phyloP scores from a whole-genome alignment of 352 stramenopile genomes.

The Phytopythium montanum region DNA sequence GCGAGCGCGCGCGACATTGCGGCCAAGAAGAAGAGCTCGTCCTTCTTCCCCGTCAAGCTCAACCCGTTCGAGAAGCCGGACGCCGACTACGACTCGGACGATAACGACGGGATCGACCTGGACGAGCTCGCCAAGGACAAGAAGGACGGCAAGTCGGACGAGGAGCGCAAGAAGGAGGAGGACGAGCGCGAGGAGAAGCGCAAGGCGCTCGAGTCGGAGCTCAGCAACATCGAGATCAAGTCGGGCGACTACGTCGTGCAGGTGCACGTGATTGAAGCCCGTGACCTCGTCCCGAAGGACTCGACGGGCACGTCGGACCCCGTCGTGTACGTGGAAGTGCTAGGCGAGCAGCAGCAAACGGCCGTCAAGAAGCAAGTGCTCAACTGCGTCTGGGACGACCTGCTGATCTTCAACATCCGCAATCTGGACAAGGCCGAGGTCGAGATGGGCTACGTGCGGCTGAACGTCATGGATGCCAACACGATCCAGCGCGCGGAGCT shows the following conservation, averaged over 20 bases:
- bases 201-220: slow-evolving; percentile 66
- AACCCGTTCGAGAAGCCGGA: slow-evolving; percentile 53
- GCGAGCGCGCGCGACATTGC: slow-evolving; percentile 50
- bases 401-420: slow-evolving; percentile 73
- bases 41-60: slow-evolving; percentile 42
- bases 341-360: slow-evolving; percentile 85
- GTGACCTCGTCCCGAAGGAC: slow-evolving; percentile 86
- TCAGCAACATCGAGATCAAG: slow-evolving; percentile 83
- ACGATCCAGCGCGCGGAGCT: slow-evolving; percentile 84
- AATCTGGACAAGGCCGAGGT: slow-evolving; percentile 78
- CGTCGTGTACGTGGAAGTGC: slow-evolving; percentile 87
- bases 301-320: slow-evolving; percentile 88
- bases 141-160: slow-evolving; percentile 54
- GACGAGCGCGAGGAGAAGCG: slow-evolving; percentile 74
- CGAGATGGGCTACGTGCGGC: slow-evolving; percentile 80
- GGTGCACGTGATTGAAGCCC: slow-evolving; percentile 89
- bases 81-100: slow-evolving; percentile 67
- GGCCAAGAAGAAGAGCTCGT: slow-evolving; percentile 68
- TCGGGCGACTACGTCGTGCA: slow-evolving; percentile 87
- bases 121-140: slow-evolving; percentile 48
- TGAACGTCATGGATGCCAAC: slow-evolving; percentile 86
- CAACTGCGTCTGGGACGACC: slow-evolving; percentile 85
- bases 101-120: slow-evolving; percentile 61
- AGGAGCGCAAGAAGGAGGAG: slow-evolving; percentile 67
- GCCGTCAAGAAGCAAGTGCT: slow-evolving; percentile 81